Conservation (phyloP, 2,329 filamentous ascomycete species). For the Hysterium pulicare region DNA sequence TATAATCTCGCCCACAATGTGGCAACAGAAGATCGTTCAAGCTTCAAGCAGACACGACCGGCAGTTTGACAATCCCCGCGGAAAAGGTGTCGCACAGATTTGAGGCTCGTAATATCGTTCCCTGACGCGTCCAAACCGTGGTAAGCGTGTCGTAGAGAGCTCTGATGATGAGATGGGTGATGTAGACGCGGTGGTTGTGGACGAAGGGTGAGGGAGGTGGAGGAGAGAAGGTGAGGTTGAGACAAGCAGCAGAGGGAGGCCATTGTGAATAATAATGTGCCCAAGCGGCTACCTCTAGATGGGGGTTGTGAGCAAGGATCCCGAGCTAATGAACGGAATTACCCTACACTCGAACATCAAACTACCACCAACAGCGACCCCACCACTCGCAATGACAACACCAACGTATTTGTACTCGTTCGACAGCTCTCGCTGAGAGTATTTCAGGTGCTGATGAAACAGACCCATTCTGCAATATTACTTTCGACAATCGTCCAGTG, state of each 20-base stretch:
- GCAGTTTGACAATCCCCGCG: constrained; percentile 16
- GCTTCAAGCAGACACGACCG: constrained; percentile 8
- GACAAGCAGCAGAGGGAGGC: constrained; percentile 22
- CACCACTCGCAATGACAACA: constrained; percentile 25
- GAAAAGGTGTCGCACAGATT: constrained; percentile 31
- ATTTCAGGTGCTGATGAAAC: constrained; percentile 2
- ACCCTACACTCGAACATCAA: constrained; percentile 27
- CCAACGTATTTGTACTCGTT: constrained; percentile 65
- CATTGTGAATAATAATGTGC: constrained; percentile 9
- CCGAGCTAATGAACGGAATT: constrained; percentile 16
- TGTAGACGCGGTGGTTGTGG: constrained; percentile 25
- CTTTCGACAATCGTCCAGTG: background rate
- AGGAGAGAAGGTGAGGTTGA: constrained; percentile 35
- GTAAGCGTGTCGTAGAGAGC: constrained; percentile 41
- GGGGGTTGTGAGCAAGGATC: background rate
- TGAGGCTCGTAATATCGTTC: constrained; percentile 29
- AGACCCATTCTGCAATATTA: background rate
- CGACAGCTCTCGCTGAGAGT: constrained; percentile 44
- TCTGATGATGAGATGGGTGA: constrained; percentile 24
- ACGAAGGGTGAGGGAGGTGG: constrained; percentile 27
- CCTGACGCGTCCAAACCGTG: constrained; percentile 39
- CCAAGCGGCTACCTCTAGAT: background rate
- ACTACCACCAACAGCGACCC: constrained; percentile 25
- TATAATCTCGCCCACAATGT: background rate
- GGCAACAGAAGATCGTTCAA: background rate